phyloP scores from a whole-genome alignment of 306 rosid genomes.

The Prunus fruticosa region DNA sequence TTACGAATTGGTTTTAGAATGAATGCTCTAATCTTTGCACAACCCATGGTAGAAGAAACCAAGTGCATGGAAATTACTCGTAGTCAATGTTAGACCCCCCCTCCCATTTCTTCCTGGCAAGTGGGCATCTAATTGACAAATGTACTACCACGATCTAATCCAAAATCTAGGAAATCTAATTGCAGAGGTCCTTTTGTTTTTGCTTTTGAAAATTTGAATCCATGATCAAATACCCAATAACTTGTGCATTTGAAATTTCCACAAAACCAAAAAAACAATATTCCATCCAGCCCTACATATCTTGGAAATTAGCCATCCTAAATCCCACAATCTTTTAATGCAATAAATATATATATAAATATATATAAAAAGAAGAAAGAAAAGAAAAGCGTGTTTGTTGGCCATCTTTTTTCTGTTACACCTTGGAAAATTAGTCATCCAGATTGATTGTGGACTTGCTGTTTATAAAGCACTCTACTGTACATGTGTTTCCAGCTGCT shows the following conservation, averaged over 20 bases:
- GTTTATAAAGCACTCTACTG: background rate
- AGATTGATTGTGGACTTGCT: background rate
- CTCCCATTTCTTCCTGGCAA: no score
- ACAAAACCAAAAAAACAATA: no score
- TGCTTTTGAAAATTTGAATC: no score
- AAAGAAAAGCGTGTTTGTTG: conserved; percentile 27
- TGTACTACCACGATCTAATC: background rate
- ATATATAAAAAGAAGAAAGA: background rate
- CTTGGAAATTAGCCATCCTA: conserved; percentile 6
- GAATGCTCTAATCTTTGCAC: background rate
- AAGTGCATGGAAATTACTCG: no score
- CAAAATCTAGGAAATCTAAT: no score
- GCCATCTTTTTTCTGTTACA: conserved; percentile 11
- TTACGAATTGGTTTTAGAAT: background rate
- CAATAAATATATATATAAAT: background rate
- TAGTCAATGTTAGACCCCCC: no score
- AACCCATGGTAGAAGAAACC: no score
- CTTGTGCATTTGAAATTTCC: no score
- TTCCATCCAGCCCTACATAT: background rate
- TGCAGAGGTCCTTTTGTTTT: no score
- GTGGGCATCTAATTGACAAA: no score
- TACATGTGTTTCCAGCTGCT: conserved; percentile 1
- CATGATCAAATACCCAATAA: no score
- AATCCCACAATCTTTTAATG: conserved; percentile 14
- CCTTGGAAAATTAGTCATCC: background rate